phyloP scores from a whole-genome alignment of 495 filamentous ascomycete species.

The Venustampulla echinocandica region DNA sequence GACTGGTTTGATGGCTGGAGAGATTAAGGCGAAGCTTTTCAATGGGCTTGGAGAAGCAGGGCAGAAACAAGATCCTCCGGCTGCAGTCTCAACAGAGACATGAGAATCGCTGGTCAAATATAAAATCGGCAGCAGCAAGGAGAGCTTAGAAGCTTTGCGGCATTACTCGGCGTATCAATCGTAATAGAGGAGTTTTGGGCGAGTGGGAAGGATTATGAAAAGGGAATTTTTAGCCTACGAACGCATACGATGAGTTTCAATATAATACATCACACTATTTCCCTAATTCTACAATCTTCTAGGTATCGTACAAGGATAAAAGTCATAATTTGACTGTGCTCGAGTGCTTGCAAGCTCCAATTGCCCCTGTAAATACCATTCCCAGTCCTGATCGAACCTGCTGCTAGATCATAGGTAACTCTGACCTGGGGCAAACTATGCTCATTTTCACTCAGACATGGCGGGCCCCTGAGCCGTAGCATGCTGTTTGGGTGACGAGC shows the following conservation, averaged over 20 bases:
- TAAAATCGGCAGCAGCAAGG: background rate
- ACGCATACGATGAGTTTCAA: too few species aligned
- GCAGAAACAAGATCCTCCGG: background rate
- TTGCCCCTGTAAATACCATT: too few species aligned
- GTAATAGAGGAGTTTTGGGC: constrained; percentile 12
- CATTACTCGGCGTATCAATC: constrained; percentile 13
- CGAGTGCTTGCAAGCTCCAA: too few species aligned
- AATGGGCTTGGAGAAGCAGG: constrained; percentile 44
- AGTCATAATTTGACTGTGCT: too few species aligned
- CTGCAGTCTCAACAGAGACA: background rate
- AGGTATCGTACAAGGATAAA: too few species aligned
- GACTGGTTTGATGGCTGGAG: constrained; percentile 70
- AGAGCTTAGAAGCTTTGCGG: background rate
- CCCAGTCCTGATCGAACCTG: too few species aligned
- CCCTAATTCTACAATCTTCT: background rate
- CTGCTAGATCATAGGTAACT: too few species aligned
- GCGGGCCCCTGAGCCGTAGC: constrained; percentile 22
- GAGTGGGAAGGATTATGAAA: constrained; percentile 16
- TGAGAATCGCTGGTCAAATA: background rate
- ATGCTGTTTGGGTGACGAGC: too few species aligned
- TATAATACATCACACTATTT: too few species aligned
- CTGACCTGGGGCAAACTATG: too few species aligned
- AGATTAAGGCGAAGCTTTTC: constrained; percentile 82
- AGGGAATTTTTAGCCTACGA: background rate
- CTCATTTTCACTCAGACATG: background rate